Evolutionary conservation across 2,329 filamentous ascomycete genomes (phyloP), one percentile per base, ranked within the genome.

Genomic region (Colletotrichum coccodes): DNA sequence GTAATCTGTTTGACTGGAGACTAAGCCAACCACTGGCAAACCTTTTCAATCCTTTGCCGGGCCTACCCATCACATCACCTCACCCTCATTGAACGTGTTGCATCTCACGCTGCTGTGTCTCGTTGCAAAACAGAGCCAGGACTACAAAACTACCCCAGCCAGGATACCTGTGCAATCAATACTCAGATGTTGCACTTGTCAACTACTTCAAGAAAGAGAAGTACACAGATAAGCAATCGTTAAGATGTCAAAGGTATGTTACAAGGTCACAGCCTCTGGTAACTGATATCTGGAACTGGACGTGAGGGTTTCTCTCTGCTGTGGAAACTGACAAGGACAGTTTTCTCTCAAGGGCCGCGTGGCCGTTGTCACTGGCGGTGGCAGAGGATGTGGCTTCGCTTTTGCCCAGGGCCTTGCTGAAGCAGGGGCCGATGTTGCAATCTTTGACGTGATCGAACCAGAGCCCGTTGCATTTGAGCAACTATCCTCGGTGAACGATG

Each of bases 301-400:
- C 21, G 3, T 9, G 9, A 1, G 26, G 9, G 7, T n/a, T n/a
- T 7, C 4, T 42, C 16, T 11, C 14, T 28, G 6, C 9, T 46
- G 12, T 9, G 6, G 8, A 21, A 47, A 28, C 67, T 71, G 23
- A 63, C 47, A 4, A 11, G 0, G 14, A 1, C 52, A 85, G 83
- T 86, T 87, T 70, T 85, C 83, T 0, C 75, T 87, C 5, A 79
- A 82, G 68, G 84, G 83, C 21, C 82, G 84, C 32, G 84, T 80
- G 4, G 82, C 80, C 26, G 69, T 85, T 34, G 76, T 86, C 30
- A 85, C 84, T 1, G 84, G 84, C 7, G 84, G 82, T 18, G 81
- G 80, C 8, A 74, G 83, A 34, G 84, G 84, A 23, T 82, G 81
- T 57, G 84, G 84, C 2, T 76, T 85, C 7, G 64, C 64, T 18